Percentiles rank a stretch among this genome's conserved stretches.
These are phyloP conservation scores for Sphaerulina vaccinii DNA, from an alignment of 2,329 filamentous ascomycete genomes.

Conservation along the genomic window DNA sequence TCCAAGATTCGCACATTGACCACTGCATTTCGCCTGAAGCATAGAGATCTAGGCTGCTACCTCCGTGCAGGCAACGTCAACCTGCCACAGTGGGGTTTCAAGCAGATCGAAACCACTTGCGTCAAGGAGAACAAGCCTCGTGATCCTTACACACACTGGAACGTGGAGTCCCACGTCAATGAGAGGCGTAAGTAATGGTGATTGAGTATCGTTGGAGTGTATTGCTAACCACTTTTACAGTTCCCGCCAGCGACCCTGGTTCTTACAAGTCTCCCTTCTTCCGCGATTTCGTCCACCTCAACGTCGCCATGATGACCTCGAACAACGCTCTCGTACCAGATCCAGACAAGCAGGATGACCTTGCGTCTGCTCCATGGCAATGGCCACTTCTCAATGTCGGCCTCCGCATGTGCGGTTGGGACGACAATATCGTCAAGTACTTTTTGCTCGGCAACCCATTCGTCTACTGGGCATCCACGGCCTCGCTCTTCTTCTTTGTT, in stretches of 20 bases:
- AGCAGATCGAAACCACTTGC: conserved; percentile 97
- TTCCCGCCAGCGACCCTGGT: conserved; percentile 83
- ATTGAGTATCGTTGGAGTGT: background rate
- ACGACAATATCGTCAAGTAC: conserved; percentile 93
- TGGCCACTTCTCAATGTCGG: conserved; percentile 96
- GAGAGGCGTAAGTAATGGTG: conserved; percentile 70
- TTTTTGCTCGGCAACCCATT: conserved; percentile 96
- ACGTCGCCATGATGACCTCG: conserved; percentile 99
- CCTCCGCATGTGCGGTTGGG: conserved; percentile 98
- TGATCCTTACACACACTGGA: conserved; percentile 98
- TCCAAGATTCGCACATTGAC: conserved; percentile 87
- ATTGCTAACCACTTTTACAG: conserved; percentile 50
- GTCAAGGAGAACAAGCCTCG: conserved; percentile 87
- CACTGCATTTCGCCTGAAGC: conserved; percentile 84
- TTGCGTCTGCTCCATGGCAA: conserved; percentile 96
- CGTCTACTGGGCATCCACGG: conserved; percentile 92
- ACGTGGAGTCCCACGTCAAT: conserved; percentile 92
- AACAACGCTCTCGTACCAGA: conserved; percentile 98
- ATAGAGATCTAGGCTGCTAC: conserved; percentile 83
- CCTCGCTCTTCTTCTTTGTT: conserved; percentile 70
- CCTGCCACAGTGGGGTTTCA: conserved; percentile 98
- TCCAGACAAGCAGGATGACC: conserved; percentile 97
- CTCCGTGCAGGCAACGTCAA: conserved; percentile 93
- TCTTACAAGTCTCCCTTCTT: conserved; percentile 96
- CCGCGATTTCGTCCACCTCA: conserved; percentile 95